phyloP scores from a whole-genome alignment of 768 basidiomycete species.

The Mycena haematopus region DNA sequence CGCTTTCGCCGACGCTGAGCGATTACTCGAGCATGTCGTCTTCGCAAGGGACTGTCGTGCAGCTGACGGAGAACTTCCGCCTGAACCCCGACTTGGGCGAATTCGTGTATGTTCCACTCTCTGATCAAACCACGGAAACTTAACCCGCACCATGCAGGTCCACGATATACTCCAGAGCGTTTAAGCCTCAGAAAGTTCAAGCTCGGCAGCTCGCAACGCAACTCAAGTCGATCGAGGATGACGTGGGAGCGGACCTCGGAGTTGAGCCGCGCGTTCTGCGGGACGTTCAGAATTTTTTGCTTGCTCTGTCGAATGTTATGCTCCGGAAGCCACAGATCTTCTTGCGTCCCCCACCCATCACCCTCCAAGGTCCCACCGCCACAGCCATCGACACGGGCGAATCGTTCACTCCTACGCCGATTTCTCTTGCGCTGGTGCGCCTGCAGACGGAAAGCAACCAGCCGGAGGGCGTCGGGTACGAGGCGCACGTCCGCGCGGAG shows the following conservation, averaged over 20 bases:
- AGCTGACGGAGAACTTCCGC: slow-evolving; percentile 59
- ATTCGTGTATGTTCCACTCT: slow-evolving; percentile 40
- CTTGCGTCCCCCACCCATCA: slow-evolving; percentile 37
- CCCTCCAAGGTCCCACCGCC: slow-evolving; percentile 17
- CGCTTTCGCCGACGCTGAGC: slow-evolving; percentile 25
- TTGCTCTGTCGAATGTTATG: slow-evolving; percentile 53
- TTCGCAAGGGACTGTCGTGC: slow-evolving; percentile 50
- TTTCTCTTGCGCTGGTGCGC: slow-evolving; percentile 52
- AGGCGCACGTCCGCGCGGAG: slow-evolving; percentile 54
- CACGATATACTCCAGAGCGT: slow-evolving; percentile 55
- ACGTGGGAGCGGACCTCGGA: slow-evolving; percentile 31
- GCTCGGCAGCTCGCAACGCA: slow-evolving; percentile 44
- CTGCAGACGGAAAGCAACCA: slow-evolving; percentile 41
- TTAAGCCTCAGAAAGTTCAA: slow-evolving; percentile 56
- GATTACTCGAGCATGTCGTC: slow-evolving; percentile 30
- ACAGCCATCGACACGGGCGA: slow-evolving; percentile 26
- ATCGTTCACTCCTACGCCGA: slow-evolving; percentile 38
- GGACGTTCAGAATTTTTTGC: slow-evolving; percentile 44
- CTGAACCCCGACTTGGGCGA: slow-evolving; percentile 60
- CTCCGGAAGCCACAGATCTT: slow-evolving; percentile 44
- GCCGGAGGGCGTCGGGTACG: slow-evolving; percentile 48
- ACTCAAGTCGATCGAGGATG: slow-evolving; percentile 38
- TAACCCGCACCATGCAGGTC: slow-evolving; percentile 29
- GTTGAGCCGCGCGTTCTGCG: slow-evolving; percentile 34
- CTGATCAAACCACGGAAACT: too few relatives aligned